Conservation (phyloP, 768 basidiomycete genomes). For the Hortiboletus campestris region DNA sequence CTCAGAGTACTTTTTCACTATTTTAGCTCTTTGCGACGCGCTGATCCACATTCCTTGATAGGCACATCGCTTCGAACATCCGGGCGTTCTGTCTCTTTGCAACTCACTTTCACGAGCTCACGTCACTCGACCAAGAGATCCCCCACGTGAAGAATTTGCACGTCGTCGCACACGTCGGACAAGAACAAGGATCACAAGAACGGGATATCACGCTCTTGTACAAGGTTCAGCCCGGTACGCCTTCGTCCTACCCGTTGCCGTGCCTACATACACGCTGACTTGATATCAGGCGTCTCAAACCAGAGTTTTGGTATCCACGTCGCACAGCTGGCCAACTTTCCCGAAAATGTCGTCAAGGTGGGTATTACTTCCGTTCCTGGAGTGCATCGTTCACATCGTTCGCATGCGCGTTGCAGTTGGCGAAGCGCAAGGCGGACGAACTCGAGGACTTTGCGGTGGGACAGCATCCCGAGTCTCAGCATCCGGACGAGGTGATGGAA, state of each 20-base stretch:
- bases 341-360: constrained; percentile 88
- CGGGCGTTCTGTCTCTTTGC: constrained; percentile 95
- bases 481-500: constrained; percentile 61
- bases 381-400: neutral
- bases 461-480: constrained; percentile 39
- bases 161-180: constrained; percentile 87
- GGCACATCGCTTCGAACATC: constrained; percentile 90
- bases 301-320: constrained; percentile 99
- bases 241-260: neutral
- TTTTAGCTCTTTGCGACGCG: no score
- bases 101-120: constrained; percentile 97
- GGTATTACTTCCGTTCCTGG: constrained; percentile 4
- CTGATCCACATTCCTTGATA: constrained; percentile 30
- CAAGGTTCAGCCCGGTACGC: constrained; percentile 73
- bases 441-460: constrained; percentile 75
- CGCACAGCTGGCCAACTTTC: constrained; percentile 96
- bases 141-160: constrained; percentile 90
- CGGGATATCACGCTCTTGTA: constrained; percentile 82
- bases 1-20: constrained; percentile 67
- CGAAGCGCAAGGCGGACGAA: constrained; percentile 90
- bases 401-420: constrained; percentile 50
- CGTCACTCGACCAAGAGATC: constrained; percentile 84
- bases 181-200: constrained; percentile 45
- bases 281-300: constrained; percentile 73
- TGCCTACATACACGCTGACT: neutral